Conservation (phyloP, 257 asterid genomes). For the Solanum pimpinellifolium region DNA sequence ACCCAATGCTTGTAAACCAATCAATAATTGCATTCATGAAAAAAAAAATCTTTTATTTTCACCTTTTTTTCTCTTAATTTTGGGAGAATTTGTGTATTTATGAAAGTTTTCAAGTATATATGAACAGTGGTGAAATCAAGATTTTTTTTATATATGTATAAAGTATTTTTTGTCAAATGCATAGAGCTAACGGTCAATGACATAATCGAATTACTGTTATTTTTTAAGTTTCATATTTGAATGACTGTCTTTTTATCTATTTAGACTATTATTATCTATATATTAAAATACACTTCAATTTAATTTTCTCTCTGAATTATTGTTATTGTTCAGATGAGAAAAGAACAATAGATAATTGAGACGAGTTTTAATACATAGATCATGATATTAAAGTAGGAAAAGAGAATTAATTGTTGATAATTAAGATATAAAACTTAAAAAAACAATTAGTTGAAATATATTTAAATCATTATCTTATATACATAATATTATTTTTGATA, state of each 20-base stretch:
- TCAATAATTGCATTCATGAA: not conserved
- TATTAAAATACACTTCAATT: no score
- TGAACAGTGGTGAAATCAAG: not conserved
- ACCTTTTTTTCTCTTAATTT: not conserved
- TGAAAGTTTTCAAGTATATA: not conserved
- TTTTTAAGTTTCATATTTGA: not conserved
- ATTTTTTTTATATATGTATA: not conserved
- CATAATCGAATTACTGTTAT: not conserved
- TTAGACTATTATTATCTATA: no score
- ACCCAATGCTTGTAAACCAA: not conserved
- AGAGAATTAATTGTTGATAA: no score
- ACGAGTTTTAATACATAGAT: no score
- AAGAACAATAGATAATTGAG: no score
- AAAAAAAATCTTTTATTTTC: not conserved
- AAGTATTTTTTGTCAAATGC: not conserved
- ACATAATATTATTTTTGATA: not conserved
- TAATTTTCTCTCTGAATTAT: no score
- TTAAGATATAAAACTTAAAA: no score
- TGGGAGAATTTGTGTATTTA: not conserved
- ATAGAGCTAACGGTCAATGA: not conserved
- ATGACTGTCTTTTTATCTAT: rapidly evolving
- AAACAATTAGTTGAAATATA: not conserved
- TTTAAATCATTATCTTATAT: not conserved
- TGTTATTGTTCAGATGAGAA: no score
- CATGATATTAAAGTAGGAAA: no score